Evolutionary conservation across 2,329 filamentous ascomycete species (phyloP), one percentile per base, ranked within the genome.

Genomic region (Fusarium sarcochroum): DNA sequence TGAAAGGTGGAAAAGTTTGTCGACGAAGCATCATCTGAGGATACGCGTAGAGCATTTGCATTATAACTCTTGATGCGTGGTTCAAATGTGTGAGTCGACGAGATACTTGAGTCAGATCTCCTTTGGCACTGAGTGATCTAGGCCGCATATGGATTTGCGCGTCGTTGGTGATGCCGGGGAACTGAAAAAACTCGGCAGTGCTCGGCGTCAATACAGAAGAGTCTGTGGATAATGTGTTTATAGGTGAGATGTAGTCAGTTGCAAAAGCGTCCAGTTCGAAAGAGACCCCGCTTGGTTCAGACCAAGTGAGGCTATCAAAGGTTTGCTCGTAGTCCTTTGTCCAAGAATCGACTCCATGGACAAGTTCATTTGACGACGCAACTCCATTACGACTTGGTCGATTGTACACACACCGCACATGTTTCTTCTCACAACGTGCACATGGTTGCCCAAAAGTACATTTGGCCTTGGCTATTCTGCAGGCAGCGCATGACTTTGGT

Each of bases 21-120:
- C 73, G 73, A 8, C 73, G 67, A 9, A 74, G 65, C 76, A 78
- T 78, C 76, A 76, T 76, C 10, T 67, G 73, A 0, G 76, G 76
- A 34, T 75, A 78, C 1, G 75, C 66, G 20, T 74, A 67, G 2
- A 77, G 49, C 2, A 66, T 69, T 13, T 75, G 71, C 11, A 69
- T 51, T 14, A 77, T 72, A 1, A 77, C 54, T 1, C 57, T 58
- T 0, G 73, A 69, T 4, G 72, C 70, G 14, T 68, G 58, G 14
- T 70, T 64, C 2, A 58, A 30, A 2, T 47, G 58, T 8, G 61
- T 51, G 5, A 46, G 52, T 1, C 51, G 54, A 8, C 59, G 54
- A 1, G 58, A 59, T 7, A 76, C 46, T 3, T 45, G 71, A 2
- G 63, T 65, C 1, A 76, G 13, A 20, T 72, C 62, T 0, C 42